Evolutionary conservation across 441 rosid genomes (phyloP), one percentile per base, ranked within the genome.

Genomic region (Pelargonium fulgidum): DNA sequence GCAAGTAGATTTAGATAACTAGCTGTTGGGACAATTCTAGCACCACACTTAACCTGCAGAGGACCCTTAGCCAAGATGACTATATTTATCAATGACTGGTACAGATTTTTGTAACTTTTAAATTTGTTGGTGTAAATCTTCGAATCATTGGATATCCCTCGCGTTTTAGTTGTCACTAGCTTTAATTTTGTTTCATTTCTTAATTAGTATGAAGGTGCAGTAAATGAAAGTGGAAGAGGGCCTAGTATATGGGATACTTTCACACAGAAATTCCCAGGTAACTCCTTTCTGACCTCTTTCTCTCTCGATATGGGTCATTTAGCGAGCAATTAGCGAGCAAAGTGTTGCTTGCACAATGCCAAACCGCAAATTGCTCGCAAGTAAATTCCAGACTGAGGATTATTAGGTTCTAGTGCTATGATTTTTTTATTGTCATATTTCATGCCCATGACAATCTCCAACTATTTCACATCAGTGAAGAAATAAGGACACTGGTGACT

Each of bases 151-250:
- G 1, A 22, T 22, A 22, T 22, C 24, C 0, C 24, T 22, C 24
- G 24, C 24, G 24, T 22, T 22, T 22, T 22, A 22, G 24, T 22
- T 22, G 0, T 0, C 1, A 22, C 24, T 22, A 22, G 13, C 47
- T 42, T 42, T 7, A 8, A 7, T 42, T 42, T 12, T 42, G 10
- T 42, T 10, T 42, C 47, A 42, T 42, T 42, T 7, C 12, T 7
- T 19, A 1, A 1, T 56, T 16, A 62, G 71, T 66, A 59, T 64
- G 76, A 73, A 64, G 76, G 72, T 9, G 76, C 72, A 9, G 76
- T 72, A 26, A 63, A 63, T 41, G 68, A 13, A 50, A 72, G 29
- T 50, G 76, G 76, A 11, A 63, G 59, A 73, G 72, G 76, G 29
- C 72, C 59, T 13, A 73, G 62, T 19, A 56, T 17, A 54, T 54